A percentile compares a stretch with the other conserved stretches of the same genome.
Evolutionary conservation across 331 rosid genomes (phyloP).

Genomic region (Acacia pycnantha): DNA sequence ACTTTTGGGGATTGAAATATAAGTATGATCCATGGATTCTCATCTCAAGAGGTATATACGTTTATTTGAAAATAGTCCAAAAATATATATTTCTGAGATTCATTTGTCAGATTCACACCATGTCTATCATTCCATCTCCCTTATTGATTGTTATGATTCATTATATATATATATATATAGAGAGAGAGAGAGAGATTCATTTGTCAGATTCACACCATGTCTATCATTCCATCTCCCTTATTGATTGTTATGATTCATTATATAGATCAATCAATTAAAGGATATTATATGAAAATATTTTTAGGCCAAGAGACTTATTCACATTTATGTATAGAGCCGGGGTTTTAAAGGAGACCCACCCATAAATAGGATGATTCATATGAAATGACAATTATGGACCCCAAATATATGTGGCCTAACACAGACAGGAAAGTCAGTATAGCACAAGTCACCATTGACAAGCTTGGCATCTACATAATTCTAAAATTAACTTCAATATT

Average conservation of each 20-base stretch:
- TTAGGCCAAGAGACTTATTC: not conserved
- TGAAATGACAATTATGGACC: constrained; percentile 48
- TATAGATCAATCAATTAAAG: not conserved
- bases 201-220: not conserved
- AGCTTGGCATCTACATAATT: constrained; percentile 42
- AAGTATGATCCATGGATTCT: not conserved
- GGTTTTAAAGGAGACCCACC: constrained; percentile 26
- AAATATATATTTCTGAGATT: no score
- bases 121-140: not conserved
- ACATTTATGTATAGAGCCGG: constrained; percentile 1
- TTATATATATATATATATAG: no score
- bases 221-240: not conserved
- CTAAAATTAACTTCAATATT: constrained; percentile 14
- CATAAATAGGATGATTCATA: constrained; percentile 32
- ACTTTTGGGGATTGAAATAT: not conserved
- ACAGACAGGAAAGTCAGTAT: constrained; percentile 31
- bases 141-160: not conserved
- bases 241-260: not conserved
- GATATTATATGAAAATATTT: not conserved
- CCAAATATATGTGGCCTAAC: constrained; percentile 24
- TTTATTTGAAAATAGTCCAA: not conserved
- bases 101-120: not conserved
- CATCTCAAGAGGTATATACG: not conserved
- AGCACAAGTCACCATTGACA: constrained; percentile 45
- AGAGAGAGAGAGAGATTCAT: not conserved